phyloP scores from a whole-genome alignment of 1,284 basidiomycete species.

The Trichosporon coremiiforme region DNA sequence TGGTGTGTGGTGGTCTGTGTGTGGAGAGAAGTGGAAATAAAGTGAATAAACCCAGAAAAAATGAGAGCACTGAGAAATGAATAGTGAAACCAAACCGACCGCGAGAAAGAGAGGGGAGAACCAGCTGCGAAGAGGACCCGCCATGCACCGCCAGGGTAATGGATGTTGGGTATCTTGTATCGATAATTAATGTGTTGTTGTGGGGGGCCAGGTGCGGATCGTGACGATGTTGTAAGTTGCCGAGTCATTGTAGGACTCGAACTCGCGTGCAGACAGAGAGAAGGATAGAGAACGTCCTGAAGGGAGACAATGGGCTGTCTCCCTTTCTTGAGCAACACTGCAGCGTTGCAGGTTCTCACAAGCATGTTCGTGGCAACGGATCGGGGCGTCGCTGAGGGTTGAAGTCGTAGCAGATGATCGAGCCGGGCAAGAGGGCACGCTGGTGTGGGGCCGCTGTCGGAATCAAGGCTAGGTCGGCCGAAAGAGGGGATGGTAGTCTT shows the following conservation, averaged over 20 bases:
- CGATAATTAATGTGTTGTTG: not conserved
- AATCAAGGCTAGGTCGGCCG: not conserved
- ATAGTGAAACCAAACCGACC: not conserved
- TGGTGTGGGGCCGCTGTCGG: not conserved
- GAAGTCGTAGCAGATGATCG: too few relatives aligned
- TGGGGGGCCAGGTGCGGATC: too few relatives aligned
- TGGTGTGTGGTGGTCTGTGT: not conserved
- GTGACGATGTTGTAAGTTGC: not conserved
- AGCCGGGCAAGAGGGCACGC: not conserved
- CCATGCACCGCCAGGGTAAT: not conserved
- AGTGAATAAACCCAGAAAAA: slow-evolving; percentile 1
- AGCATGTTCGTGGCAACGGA: too few relatives aligned
- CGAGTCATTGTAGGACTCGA: not conserved
- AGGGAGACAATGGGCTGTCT: not conserved
- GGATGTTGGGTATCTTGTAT: not conserved
- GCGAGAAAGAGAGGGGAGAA: not conserved
- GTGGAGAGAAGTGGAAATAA: not conserved
- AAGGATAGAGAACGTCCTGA: not conserved
- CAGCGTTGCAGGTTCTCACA: not conserved
- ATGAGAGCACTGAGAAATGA: slow-evolving; percentile 1
- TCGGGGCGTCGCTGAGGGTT: too few relatives aligned
- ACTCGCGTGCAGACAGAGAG: not conserved
- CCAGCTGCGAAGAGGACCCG: not conserved
- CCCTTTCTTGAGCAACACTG: not conserved
- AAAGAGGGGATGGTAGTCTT: not conserved